Evolutionary conservation across 371 early-diverging fungal genomes (phyloP).

Genomic region (Haplosporangium sp.): DNA sequence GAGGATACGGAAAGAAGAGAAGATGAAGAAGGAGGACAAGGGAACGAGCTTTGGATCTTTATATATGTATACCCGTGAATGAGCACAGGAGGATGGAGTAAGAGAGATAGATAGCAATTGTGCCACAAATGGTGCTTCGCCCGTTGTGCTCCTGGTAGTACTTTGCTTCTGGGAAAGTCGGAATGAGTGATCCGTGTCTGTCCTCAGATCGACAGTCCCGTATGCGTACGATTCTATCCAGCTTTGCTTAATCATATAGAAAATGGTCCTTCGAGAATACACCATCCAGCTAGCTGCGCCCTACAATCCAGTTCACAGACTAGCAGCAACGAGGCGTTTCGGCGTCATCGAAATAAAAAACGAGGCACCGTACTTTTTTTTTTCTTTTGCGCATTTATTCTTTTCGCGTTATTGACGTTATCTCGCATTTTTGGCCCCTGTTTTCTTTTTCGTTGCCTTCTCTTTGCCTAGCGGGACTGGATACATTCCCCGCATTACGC

Average conservation of each 20-base stretch:
- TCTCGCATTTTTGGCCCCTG: background rate
- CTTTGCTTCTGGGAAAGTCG: too few relatives aligned
- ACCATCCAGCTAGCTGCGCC: too few relatives aligned
- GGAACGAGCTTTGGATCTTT: background rate
- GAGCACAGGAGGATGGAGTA: background rate
- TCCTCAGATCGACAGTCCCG: background rate
- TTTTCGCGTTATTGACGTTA: background rate
- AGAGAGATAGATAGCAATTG: background rate
- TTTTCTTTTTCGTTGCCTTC: too few relatives aligned
- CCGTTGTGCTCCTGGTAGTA: background rate
- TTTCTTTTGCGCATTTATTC: background rate
- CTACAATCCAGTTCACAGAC: too few relatives aligned
- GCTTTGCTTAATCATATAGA: background rate
- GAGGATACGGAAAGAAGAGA: background rate
- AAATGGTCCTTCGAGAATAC: too few relatives aligned
- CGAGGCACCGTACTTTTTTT: too few relatives aligned
- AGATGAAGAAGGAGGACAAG: background rate
- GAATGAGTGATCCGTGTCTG: slow-evolving; percentile 1
- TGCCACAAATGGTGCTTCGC: slow-evolving; percentile 2
- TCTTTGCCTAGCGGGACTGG: too few relatives aligned
- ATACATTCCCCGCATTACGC: too few relatives aligned
- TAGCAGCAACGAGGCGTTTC: too few relatives aligned
- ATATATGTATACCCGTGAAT: background rate
- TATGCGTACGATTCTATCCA: background rate
- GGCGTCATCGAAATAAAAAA: too few relatives aligned